Evolutionary conservation across 768 basidiomycete genomes (phyloP).

Genomic region (Lactifluus volemus): DNA sequence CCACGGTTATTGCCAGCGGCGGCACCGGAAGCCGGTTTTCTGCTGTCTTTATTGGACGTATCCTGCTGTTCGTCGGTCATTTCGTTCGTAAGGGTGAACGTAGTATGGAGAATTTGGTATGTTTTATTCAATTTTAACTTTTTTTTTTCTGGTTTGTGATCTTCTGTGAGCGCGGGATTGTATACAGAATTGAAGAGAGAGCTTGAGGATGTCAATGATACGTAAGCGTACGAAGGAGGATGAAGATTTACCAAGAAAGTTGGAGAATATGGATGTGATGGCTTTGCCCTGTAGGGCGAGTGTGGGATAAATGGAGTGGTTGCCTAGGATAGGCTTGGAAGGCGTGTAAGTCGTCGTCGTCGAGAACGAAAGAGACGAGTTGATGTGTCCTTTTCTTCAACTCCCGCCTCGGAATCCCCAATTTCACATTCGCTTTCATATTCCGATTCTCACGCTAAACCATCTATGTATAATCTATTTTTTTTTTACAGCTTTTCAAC

Average conservation of each 20-base stretch:
- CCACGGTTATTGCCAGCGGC: conserved; percentile 39
- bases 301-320: conserved; percentile 54
- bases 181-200: conserved; percentile 16
- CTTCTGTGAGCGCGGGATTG: conserved; percentile 8
- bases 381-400: not conserved
- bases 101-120: conserved; percentile 27
- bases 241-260: conserved; percentile 35
- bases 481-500: conserved; percentile 49
- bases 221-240: conserved; percentile 12
- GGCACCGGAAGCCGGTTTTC: conserved; percentile 41
- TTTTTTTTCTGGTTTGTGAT: conserved; percentile 31
- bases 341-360: conserved; percentile 28
- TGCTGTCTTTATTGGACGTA: conserved; percentile 63
- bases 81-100: conserved; percentile 59
- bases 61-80: conserved; percentile 66
- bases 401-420: not conserved
- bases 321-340: conserved; percentile 48
- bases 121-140: conserved; percentile 42
- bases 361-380: conserved; percentile 19
- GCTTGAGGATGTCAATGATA: not conserved
- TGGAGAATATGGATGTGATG: conserved; percentile 39
- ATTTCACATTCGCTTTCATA: conserved; percentile 5
- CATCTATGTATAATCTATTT: not conserved
- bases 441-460: conserved; percentile 19
- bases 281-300: conserved; percentile 90